Evolutionary conservation across 192 early-diverging fungal genomes (phyloP).

Genomic region (Coemansia brasiliensis): DNA sequence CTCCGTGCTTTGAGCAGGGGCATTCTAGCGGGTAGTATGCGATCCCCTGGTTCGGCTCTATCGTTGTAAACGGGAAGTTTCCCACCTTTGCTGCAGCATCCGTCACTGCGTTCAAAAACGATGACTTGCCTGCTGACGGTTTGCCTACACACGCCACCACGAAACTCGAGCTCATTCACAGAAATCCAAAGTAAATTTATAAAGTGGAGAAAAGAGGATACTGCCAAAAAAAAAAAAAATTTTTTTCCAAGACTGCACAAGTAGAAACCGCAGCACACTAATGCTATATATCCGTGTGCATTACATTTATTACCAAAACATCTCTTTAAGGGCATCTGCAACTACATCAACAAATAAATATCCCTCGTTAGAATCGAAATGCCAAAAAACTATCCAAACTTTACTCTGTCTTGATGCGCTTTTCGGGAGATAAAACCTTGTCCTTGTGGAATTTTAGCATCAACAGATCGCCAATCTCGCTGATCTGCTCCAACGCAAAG

Average conservation of each 20-base stretch:
- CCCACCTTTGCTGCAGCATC: constrained; percentile 85
- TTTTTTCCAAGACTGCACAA: neutral
- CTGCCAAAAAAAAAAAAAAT: constrained; percentile 1
- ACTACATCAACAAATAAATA: too few relatives aligned
- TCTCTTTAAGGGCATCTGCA: too few relatives aligned
- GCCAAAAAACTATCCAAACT: neutral
- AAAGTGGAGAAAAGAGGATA: constrained; percentile 6
- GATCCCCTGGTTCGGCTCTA: constrained; percentile 79
- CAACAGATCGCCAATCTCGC: constrained; percentile 73
- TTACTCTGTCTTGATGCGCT: constrained; percentile 9
- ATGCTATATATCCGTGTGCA: too few relatives aligned
- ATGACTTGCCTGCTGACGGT: constrained; percentile 80
- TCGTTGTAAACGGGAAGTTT: constrained; percentile 85
- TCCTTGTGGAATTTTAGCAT: constrained; percentile 62
- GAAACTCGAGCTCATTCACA: constrained; percentile 48
- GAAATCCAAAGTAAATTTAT: neutral
- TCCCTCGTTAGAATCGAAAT: neutral
- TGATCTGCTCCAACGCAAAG: constrained; percentile 67
- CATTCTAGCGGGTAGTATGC: constrained; percentile 73
- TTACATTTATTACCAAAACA: too few relatives aligned
- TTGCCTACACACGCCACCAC: constrained; percentile 72
- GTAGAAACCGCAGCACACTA: too few relatives aligned
- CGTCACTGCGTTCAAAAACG: constrained; percentile 77
- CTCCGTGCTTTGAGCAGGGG: constrained; percentile 61
- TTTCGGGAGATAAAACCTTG: neutral